Evolutionary conservation across 176 grass and related monocot genomes (phyloP), one percentile per base, ranked within the genome.

Genomic region (Guadua angustifolia): DNA sequence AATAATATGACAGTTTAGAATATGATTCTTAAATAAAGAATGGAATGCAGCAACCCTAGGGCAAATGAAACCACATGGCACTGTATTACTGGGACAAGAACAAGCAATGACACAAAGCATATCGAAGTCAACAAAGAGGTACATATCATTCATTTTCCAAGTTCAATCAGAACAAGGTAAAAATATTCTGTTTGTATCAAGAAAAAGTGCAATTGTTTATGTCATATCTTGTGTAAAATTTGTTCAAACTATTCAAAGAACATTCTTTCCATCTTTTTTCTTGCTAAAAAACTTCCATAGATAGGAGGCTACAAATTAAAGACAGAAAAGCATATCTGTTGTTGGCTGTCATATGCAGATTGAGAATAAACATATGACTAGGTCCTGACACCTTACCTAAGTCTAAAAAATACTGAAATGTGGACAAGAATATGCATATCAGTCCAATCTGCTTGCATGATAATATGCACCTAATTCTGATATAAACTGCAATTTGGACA

Each of bases 301-400:
- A 90, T 84, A 87, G 61, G 75, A 90, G 84, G 89, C 80, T 82
- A 87, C 50, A 69, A 87, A 80, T 75, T 87, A 87, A 87, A 87
- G 89, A 52, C 24, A 75, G 22, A 60, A 73, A 81, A 79, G 80
- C 79, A 87, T 78, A 86, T 62, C 7, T 69, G 42, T 74, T 68
- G 40, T 67, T 78, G 61, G 78, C 55, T 57, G 21, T 77, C 24
- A 17, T 82, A 45, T 77, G 78, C 79, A 88, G 59, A 68, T 43
- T 79, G 59, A 67, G 84, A 90, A 90, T 86, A 83, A 57, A 90
- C 53, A 68, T 74, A 73, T 40, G 74, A 69, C 14, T 86, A 73
- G 75, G 58, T 52, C 75, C 13, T 82, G 78, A 82, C 74, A 72
- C 19, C 21, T 71, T 71, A 66, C 56, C 57, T 50, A 71, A 53